Evolutionary conservation across 2,329 filamentous ascomycete genomes (phyloP), one percentile per base, ranked within the genome.

Genomic region (Mycosphaerella arachidis): DNA sequence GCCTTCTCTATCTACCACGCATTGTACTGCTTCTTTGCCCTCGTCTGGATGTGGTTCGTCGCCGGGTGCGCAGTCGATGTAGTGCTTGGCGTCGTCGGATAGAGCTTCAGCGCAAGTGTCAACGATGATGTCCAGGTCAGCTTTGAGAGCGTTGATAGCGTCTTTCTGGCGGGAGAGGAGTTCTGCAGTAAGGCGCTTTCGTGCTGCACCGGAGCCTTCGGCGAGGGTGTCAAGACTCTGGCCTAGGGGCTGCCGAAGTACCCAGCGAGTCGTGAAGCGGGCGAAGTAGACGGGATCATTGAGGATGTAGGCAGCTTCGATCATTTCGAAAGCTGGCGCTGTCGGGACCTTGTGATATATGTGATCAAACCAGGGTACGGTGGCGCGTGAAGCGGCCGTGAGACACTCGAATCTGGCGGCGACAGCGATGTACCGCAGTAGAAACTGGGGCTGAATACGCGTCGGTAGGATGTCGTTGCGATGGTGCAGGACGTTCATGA

Each of bases 271-370:
- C 10, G 68, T 67, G 62, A 71, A 70, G 48, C 70, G 65, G 3
- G 68, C 63, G 63, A 71, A 71, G 56, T 59, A 71, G 56, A 64
- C 54, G 16, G 70, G 63, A 53, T 72, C 69, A 54, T 71, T 65
- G 57, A 71, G 66, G 33, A 67, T 24, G 48, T 61, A 65, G 12
- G 66, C 60, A 1, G 68, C 66, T 56, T 71, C 62, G 45, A 71
- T 60, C 53, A 68, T 62, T 18, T 63, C 56, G 53, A 66, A 65
- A 40, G 60, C 56, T 27, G 55, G 31, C 4, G 57, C 40, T 40
- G 62, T 56, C 18, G 30, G 16, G 31, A 40, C 29, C 29, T 57
- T 59, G 63, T 56, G 57, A 64, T 65, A 70, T 57, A 72, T 60
- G 43, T 65, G 57, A 63, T 71, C 69, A 61, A 72, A 65, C 70